Conservation (phyloP, 2,329 filamentous ascomycete genomes). For the Drechslerella stenobrocha region DNA sequence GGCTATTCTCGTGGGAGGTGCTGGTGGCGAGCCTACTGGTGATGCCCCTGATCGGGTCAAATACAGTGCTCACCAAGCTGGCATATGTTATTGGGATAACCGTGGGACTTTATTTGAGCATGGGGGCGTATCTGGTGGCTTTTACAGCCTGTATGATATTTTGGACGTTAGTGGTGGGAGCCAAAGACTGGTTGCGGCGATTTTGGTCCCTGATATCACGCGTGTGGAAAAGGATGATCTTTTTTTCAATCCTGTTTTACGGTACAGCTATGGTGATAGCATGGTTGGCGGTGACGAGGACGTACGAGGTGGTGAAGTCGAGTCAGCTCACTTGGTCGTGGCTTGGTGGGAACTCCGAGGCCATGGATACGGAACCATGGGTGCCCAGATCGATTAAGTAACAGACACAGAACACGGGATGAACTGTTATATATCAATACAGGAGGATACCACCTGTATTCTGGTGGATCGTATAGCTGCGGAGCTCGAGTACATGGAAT, state of each 20-base stretch:
- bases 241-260: not conserved
- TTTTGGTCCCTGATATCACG: not conserved
- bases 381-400: too few relatives aligned
- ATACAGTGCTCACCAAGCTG: not conserved
- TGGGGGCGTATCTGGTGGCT: not conserved
- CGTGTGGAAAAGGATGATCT: not conserved
- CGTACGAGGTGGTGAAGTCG: not conserved
- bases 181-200: not conserved
- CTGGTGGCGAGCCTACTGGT: not conserved
- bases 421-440: too few relatives aligned
- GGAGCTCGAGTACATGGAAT: too few relatives aligned
- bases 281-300: not conserved
- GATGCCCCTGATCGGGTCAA: not conserved
- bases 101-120: constrained; percentile 2
- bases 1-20: constrained; percentile 1
- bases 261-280: not conserved
- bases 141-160: not conserved
- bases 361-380: too few relatives aligned
- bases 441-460: too few relatives aligned
- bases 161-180: not conserved
- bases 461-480: too few relatives aligned
- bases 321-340: not conserved
- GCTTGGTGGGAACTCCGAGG: too few relatives aligned
- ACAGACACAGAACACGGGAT: too few relatives aligned
- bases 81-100: not conserved